Evolutionary conservation across 192 early-diverging fungal species (phyloP).

Genomic region (Backusella mclennaniae): DNA sequence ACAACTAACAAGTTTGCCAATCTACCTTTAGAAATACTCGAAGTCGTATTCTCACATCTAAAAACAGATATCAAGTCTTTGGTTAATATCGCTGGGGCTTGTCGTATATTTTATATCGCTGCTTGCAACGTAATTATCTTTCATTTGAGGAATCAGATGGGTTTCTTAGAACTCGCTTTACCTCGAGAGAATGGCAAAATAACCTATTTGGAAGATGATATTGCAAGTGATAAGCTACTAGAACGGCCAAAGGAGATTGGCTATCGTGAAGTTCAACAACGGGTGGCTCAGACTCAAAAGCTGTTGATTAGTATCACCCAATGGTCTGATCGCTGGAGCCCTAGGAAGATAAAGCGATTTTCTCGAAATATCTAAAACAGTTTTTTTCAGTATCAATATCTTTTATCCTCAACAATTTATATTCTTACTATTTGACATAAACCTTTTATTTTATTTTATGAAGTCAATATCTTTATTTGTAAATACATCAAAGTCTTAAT

Average conservation of each 20-base stretch:
- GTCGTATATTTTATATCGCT: constrained; percentile 19
- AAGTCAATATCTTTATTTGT: neutral
- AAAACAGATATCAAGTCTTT: constrained; percentile 2
- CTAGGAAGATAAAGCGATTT: constrained; percentile 8
- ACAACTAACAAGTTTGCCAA: neutral
- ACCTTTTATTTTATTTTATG: neutral
- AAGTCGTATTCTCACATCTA: constrained; percentile 20
- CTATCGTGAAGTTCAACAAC: constrained; percentile 17
- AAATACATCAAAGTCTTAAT: neutral
- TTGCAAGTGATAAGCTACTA: neutral
- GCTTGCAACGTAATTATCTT: constrained; percentile 14
- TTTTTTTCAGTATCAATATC: neutral
- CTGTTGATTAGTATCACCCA: neutral
- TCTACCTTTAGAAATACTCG: constrained; percentile 22
- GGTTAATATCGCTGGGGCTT: constrained; percentile 6
- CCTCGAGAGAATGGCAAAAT: constrained; percentile 11
- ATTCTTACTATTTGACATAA: neutral
- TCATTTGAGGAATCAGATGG: constrained; percentile 12
- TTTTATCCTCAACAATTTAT: neutral
- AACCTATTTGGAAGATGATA: constrained; percentile 11
- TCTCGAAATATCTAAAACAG: neutral
- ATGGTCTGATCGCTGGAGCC: constrained; percentile 27
- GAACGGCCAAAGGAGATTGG: constrained; percentile 16
- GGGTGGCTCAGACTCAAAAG: neutral
- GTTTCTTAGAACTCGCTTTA: neutral